Conservation (phyloP, 306 rosid species). For the Pyrus betulifolia region DNA sequence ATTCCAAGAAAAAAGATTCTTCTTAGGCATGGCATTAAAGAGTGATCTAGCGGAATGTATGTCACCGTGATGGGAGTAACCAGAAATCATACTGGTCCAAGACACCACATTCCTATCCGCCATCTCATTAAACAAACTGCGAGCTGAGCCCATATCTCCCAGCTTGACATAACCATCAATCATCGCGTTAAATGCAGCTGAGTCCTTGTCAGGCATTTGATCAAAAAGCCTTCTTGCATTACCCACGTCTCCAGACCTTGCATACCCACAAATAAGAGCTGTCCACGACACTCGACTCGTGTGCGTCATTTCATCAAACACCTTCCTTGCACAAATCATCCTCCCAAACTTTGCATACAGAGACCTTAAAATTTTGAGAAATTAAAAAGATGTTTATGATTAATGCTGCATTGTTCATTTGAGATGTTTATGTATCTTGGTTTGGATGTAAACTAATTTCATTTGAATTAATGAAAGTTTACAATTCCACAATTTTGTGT, state of each 20-base stretch:
- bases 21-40: conserved; percentile 55
- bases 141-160: conserved; percentile 46
- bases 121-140: conserved; percentile 46
- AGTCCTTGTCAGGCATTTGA: conserved; percentile 45
- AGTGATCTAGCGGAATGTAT: conserved; percentile 39
- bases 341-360: conserved; percentile 48
- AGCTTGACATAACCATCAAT: conserved; percentile 55
- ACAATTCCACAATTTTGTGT: too few species aligned
- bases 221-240: conserved; percentile 53
- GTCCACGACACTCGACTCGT: conserved; percentile 56
- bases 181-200: conserved; percentile 44
- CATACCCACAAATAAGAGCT: conserved; percentile 52
- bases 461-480: too few species aligned
- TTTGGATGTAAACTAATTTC: too few species aligned
- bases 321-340: conserved; percentile 35
- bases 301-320: conserved; percentile 53
- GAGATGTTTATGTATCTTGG: too few species aligned
- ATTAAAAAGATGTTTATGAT: too few species aligned
- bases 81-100: conserved; percentile 67
- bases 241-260: conserved; percentile 46
- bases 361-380: too few species aligned
- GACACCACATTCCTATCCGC: conserved; percentile 41
- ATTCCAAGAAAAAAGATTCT: conserved; percentile 58
- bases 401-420: too few species aligned
- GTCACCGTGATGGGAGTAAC: conserved; percentile 45